Conservation (phyloP, 2,329 filamentous ascomycete species). For the Cordyceps fumosorosea region DNA sequence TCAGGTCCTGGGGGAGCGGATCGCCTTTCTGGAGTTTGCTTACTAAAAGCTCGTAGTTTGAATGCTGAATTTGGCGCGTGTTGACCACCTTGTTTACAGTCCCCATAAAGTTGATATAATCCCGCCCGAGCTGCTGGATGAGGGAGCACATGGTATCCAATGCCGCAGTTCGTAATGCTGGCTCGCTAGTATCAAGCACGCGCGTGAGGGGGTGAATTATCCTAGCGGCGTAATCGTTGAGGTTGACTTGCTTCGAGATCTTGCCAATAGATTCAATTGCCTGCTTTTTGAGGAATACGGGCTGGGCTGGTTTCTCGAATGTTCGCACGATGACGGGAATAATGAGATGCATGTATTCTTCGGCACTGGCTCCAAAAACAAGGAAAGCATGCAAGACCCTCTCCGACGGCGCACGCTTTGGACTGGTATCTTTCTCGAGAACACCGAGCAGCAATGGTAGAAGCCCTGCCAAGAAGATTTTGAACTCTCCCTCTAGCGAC, state of each 20-base stretch:
- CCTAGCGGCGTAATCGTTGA: slow-evolving; percentile 92
- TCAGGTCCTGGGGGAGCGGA: slow-evolving; percentile 88
- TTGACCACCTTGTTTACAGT: slow-evolving; percentile 85
- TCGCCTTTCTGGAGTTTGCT: slow-evolving; percentile 93
- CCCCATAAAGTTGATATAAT: slow-evolving; percentile 89
- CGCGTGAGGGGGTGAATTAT: slow-evolving; percentile 92
- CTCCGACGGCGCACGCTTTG: slow-evolving; percentile 75
- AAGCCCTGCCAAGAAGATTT: slow-evolving; percentile 83
- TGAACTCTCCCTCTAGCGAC: slow-evolving; percentile 95
- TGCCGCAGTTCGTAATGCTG: slow-evolving; percentile 68
- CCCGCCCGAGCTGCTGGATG: slow-evolving; percentile 91
- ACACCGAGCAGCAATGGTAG: slow-evolving; percentile 92
- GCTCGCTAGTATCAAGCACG: slow-evolving; percentile 68
- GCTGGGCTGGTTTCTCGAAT: slow-evolving; percentile 84
- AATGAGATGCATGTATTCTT: slow-evolving; percentile 99
- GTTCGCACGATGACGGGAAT: slow-evolving; percentile 91
- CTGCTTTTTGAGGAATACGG: slow-evolving; percentile 69
- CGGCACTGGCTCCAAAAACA: slow-evolving; percentile 89
- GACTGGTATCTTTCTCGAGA: slow-evolving; percentile 75
- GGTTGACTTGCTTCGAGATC: slow-evolving; percentile 90
- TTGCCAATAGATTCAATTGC: slow-evolving; percentile 94
- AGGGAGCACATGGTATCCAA: slow-evolving; percentile 91
- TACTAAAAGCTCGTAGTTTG: slow-evolving; percentile 87
- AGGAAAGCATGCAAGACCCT: slow-evolving; percentile 91
- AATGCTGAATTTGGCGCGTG: slow-evolving; percentile 74